These are phyloP conservation scores for Malus asiatica DNA, from an alignment of 306 rosid species.

Conservation along the genomic window DNA sequence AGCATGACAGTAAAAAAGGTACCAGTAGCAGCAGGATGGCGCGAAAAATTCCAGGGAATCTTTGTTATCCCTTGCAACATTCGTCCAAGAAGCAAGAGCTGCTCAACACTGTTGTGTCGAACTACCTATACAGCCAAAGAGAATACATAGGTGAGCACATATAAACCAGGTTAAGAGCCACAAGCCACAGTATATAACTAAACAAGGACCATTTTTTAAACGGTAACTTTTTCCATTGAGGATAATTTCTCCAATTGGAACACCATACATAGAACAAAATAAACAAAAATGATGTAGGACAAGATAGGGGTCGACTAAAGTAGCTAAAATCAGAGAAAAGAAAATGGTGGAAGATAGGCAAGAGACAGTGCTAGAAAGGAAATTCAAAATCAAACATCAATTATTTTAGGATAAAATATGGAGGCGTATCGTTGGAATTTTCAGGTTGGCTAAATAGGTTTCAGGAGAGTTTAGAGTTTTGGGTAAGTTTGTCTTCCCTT, in stretches of 20 bases:
- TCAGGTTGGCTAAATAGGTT: not conserved
- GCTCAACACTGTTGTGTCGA: conserved; percentile 95
- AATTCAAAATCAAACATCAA: not conserved
- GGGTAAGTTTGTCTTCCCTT: not conserved
- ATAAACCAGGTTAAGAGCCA: not conserved
- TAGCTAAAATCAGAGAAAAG: not conserved
- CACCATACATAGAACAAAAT: not conserved
- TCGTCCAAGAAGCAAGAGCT: conserved; percentile 91
- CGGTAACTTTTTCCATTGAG: not conserved
- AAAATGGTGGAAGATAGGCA: not conserved
- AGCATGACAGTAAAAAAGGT: conserved; percentile 92
- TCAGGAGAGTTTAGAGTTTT: not conserved
- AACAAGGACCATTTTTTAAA: not conserved
- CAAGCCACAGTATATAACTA: not conserved
- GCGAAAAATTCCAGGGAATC: conserved; percentile 83
- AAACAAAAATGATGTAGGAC: not conserved
- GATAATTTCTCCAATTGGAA: not conserved
- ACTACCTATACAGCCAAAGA: conserved; percentile 46
- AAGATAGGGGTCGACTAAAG: not conserved
- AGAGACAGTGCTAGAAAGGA: not conserved
- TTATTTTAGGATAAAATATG: not conserved
- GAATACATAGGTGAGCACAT: not conserved
- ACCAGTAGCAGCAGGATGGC: conserved; percentile 95
- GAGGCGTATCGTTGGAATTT: not conserved
- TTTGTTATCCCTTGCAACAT: conserved; percentile 92